Conservation (phyloP, 352 stramenopile genomes). For the Globisporangium nagaii region DNA sequence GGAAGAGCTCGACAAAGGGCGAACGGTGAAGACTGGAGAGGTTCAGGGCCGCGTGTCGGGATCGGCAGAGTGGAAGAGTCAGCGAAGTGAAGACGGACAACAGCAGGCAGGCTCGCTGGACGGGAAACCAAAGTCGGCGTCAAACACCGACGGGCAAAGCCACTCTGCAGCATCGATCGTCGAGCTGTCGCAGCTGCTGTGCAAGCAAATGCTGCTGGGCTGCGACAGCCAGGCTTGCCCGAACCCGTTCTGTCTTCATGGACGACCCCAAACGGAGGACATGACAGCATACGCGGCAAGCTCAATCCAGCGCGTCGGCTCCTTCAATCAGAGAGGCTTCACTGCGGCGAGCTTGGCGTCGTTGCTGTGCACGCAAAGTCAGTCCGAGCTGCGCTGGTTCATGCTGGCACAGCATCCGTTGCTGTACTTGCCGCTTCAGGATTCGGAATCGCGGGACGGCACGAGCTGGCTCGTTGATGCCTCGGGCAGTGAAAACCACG, state of each 20-base stretch:
- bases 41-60: conserved; percentile 71
- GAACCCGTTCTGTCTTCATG: conserved; percentile 39
- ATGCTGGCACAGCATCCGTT: conserved; percentile 32
- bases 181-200: conserved; percentile 42
- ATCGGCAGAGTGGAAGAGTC: conserved; percentile 72
- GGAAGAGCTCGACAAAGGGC: conserved; percentile 34
- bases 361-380: conserved; percentile 26
- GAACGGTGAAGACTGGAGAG: conserved; percentile 33
- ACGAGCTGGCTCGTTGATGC: conserved; percentile 34
- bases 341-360: conserved; percentile 28
- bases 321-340: conserved; percentile 29
- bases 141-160: background rate
- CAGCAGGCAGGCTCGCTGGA: background rate
- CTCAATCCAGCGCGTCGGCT: conserved; percentile 37
- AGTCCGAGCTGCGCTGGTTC: conserved; percentile 30
- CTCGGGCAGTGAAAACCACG: conserved; percentile 43
- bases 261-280: background rate
- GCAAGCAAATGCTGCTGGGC: conserved; percentile 38
- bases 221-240: conserved; percentile 23
- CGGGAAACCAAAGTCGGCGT: background rate
- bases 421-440: conserved; percentile 61
- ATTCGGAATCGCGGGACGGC: conserved; percentile 14
- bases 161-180: background rate
- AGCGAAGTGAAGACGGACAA: conserved; percentile 60
- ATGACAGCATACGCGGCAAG: conserved; percentile 33